Evolutionary conservation across 495 filamentous ascomycete species (phyloP).

Genomic region (Tuber borchii): DNA sequence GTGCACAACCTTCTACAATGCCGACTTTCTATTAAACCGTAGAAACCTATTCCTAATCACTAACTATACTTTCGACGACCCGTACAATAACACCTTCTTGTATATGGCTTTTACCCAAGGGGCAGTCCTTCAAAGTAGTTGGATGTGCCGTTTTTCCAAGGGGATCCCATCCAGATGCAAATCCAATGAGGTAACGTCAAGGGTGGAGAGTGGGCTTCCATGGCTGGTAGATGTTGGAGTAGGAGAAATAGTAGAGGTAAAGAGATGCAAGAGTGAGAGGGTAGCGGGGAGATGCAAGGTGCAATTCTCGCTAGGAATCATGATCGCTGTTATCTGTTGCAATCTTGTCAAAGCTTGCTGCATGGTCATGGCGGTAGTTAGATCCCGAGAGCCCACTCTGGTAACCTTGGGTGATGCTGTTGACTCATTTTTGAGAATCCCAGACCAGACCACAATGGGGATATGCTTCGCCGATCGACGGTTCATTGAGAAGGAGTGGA

Average conservation of each 20-base stretch:
- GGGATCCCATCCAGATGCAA: background rate
- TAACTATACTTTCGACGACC: background rate
- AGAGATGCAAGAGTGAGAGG: background rate
- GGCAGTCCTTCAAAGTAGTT: background rate
- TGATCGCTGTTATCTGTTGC: conserved; percentile 22
- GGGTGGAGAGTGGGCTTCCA: background rate
- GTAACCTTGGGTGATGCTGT: conserved; percentile 24
- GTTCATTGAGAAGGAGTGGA: background rate
- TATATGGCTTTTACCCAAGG: no score
- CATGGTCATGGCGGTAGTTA: no score
- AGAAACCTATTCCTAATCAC: background rate
- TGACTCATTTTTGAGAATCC: conserved; percentile 9
- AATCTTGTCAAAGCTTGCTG: no score
- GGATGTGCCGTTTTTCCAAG: background rate
- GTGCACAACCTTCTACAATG: background rate
- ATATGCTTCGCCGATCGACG: conserved; percentile 4
- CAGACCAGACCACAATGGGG: conserved; percentile 8
- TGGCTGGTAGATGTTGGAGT: background rate
- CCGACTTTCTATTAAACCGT: background rate
- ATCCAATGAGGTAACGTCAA: background rate
- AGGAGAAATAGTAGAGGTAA: background rate
- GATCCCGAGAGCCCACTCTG: conserved; percentile 10
- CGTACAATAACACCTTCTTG: background rate
- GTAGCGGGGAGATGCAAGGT: conserved; percentile 44
- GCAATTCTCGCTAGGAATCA: conserved; percentile 45